Percentiles rank a stretch among this genome's conserved stretches.
These are phyloP conservation scores for Pochonia chlamydosporia DNA, from an alignment of 2,329 filamentous ascomycete genomes.

Conservation along the genomic window DNA sequence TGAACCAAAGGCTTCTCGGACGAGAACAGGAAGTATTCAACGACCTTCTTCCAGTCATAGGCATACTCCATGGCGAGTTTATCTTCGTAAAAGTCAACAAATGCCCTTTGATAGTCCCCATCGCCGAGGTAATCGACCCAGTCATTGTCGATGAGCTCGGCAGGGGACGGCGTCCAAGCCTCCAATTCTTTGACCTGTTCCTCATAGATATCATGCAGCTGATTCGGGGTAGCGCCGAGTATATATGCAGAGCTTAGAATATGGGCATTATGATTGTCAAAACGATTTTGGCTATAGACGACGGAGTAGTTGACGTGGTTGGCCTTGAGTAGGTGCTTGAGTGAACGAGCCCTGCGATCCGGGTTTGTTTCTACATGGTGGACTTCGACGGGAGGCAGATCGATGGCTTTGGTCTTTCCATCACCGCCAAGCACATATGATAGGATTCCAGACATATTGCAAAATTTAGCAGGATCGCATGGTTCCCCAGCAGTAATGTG, in stretches of 20 bases:
- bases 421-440: constrained; percentile 24
- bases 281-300: constrained; percentile 67
- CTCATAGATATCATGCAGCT: constrained; percentile 79
- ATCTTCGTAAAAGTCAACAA: constrained; percentile 93
- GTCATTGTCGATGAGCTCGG: constrained; percentile 75
- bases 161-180: constrained; percentile 76
- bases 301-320: constrained; percentile 90
- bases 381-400: constrained; percentile 63
- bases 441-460: constrained; percentile 28
- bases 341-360: constrained; percentile 72
- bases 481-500: not conserved
- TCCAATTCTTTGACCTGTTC: constrained; percentile 65
- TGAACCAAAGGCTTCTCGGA: constrained; percentile 75
- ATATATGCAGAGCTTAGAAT: constrained; percentile 81
- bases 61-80: constrained; percentile 64
- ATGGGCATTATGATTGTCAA: constrained; percentile 80
- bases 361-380: constrained; percentile 74
- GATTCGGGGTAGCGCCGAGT: constrained; percentile 66
- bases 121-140: constrained; percentile 84
- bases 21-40: constrained; percentile 69
- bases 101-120: constrained; percentile 78
- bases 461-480: not conserved
- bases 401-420: constrained; percentile 32
- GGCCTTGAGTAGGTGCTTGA: constrained; percentile 86
- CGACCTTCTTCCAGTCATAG: constrained; percentile 79